phyloP scores from a whole-genome alignment of 2,329 filamentous ascomycete species.

The Aspergillus oerlinghausenensis region DNA sequence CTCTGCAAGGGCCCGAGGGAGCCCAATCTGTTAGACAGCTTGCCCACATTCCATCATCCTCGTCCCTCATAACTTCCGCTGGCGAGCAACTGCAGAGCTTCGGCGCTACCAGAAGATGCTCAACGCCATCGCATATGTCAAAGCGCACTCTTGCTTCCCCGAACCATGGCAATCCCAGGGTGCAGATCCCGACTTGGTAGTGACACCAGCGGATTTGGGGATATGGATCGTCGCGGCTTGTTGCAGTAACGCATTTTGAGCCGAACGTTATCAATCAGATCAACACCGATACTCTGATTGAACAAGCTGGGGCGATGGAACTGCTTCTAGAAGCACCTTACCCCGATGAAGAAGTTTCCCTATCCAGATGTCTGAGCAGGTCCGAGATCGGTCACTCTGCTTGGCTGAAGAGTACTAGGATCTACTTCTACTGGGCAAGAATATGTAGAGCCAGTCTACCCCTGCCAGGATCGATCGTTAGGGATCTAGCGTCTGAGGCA shows the following conservation, averaged over 20 bases:
- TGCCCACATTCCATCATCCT: conserved; percentile 6
- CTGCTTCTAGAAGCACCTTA: background rate
- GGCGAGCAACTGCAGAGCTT: background rate
- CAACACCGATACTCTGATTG: background rate
- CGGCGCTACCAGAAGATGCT: background rate
- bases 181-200: background rate
- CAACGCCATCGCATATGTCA: conserved; percentile 1
- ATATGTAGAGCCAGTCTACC: background rate
- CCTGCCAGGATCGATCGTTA: background rate
- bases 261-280: background rate
- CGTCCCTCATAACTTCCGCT: background rate
- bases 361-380: background rate
- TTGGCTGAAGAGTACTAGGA: background rate
- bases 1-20: conserved; percentile 22
- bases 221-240: background rate
- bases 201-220: background rate
- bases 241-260: background rate
- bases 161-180: background rate
- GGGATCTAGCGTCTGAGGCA: background rate
- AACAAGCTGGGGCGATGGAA: background rate
- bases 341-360: background rate
- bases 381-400: background rate
- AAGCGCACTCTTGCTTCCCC: background rate
- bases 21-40: conserved; percentile 13
- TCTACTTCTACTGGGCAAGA: background rate